Conservation (phyloP, 306 rosid species). For the Malus asiatica region DNA sequence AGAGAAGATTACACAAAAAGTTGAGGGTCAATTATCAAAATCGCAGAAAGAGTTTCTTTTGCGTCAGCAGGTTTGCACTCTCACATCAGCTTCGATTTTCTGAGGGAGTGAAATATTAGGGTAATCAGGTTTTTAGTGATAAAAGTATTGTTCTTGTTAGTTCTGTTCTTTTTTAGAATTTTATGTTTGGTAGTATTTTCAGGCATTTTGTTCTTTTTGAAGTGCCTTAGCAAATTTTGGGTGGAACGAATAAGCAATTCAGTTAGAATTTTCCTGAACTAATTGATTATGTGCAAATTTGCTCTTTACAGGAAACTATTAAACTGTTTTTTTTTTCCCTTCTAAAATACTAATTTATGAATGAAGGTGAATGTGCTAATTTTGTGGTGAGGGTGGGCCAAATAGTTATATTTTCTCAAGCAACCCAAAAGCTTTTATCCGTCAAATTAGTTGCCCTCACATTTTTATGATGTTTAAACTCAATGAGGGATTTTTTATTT, state of each 20-base stretch:
- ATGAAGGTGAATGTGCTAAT: background rate
- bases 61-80: slow-evolving; percentile 85
- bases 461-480: background rate
- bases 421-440: background rate
- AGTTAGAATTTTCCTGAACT: background rate
- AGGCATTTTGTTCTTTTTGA: background rate
- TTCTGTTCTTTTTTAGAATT: background rate
- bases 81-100: slow-evolving; percentile 8
- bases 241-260: background rate
- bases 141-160: background rate
- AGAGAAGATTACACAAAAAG: slow-evolving; percentile 96
- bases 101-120: background rate
- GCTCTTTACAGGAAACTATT: background rate
- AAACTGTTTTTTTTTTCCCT: background rate
- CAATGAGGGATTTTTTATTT: background rate
- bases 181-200: background rate
- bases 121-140: background rate
- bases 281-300: background rate
- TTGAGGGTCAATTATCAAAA: slow-evolving; percentile 96
- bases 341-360: background rate
- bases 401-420: background rate
- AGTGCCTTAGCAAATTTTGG: background rate
- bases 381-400: background rate
- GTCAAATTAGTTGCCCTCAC: background rate
- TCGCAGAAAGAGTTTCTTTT: slow-evolving; percentile 96